Base-by-base conservation (phyloP, 805 yeast genomes). In the Metschnikowia amazonensis region DNA sequence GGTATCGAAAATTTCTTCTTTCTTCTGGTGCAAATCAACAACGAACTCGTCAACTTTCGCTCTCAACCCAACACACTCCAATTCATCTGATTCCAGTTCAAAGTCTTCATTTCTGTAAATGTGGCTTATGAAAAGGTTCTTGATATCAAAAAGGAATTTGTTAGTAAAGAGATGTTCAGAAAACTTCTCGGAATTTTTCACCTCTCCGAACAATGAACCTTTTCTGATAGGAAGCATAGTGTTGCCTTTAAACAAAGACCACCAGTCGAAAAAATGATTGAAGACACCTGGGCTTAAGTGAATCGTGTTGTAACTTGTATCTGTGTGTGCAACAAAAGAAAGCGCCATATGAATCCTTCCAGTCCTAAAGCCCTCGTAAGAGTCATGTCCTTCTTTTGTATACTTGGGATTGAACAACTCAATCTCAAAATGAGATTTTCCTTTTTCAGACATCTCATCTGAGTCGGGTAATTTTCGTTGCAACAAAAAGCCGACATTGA, bases 171-270 rank as follows among this genome's bases (percentile, higher is more conserved):
- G 67, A 60, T 84, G 86, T 41, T 78, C 76, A 0, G 95, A 86
- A 57, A 90, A 85, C 62, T 88, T 89, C 46, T 79, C 80, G 7
- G 80, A 69, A 25, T 74, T 63, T 44, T 72, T 72, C 5, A 65
- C 59, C 18, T 78, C 78, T 0, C 80, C 81, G 68, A 88, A 92
- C 20, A 94, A 59, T 1, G 66, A 63, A 0, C 98, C 97, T 37
- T 78, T 74, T 42, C 95, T 76, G 13, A 89, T 77, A 0, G 98
- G 96, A 17, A 90, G 69, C 43, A 89, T 80, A 53, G 85, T 73
- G 45, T 84, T 82, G 21, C 92, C 84, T n/a, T 84, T 77, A 63
- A 92, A 92, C 52, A 86, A 75, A 28, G 67, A 65, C 96, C 97
- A 90, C 98, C 98, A 94, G 4, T 64, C 60, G 57, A 80, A 81